Conservation (phyloP, 306 rosid genomes). For the Casuarina cunninghamiana region DNA sequence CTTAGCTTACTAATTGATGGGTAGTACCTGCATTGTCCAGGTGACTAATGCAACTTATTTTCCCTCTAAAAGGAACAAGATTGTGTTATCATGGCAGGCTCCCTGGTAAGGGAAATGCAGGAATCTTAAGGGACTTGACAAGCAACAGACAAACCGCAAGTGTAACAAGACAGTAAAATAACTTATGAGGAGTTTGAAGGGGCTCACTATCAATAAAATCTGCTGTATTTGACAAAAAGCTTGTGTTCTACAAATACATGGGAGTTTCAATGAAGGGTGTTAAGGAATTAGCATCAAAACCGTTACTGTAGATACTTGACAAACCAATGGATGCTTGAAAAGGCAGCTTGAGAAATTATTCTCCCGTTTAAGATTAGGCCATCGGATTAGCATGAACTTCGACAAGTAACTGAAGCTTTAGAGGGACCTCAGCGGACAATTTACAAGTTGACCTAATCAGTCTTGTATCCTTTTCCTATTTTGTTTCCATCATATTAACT, state of each 20-base stretch:
- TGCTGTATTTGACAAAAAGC: background rate
- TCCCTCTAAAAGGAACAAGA: background rate
- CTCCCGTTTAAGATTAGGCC: background rate
- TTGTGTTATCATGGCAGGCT: background rate
- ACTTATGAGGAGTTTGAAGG: background rate
- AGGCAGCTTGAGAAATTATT: background rate
- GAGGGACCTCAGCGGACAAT: background rate
- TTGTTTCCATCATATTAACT: background rate
- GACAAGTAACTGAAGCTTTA: background rate
- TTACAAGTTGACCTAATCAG: background rate
- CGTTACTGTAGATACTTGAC: background rate
- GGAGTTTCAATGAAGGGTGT: background rate
- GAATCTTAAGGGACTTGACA: background rate
- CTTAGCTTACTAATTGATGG: background rate
- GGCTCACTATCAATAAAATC: background rate
- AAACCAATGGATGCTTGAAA: background rate
- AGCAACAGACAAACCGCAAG: background rate
- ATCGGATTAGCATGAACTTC: background rate
- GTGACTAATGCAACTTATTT: background rate
- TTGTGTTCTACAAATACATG: background rate
- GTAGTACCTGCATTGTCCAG: background rate
- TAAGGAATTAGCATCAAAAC: background rate
- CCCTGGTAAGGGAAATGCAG: background rate
- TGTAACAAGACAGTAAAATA: background rate
- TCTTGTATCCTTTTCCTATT: background rate